Base-by-base conservation (phyloP, 2,329 filamentous ascomycete species). In the Clarireedia sp. region DNA sequence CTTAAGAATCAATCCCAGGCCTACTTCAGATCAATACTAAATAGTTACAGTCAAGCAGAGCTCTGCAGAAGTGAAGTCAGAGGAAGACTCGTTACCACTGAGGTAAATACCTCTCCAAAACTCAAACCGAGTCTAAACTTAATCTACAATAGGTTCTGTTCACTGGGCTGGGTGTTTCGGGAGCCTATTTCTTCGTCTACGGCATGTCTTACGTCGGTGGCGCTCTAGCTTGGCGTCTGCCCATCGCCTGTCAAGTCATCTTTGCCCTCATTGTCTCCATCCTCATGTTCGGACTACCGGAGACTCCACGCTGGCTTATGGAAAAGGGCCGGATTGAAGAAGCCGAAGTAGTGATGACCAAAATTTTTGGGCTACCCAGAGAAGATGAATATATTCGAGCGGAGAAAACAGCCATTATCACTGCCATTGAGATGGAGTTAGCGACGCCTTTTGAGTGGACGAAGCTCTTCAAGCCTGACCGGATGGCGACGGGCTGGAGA, bases 101-200 rank as follows among this genome's bases (percentile, higher is more conserved):
- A 43, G 21, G 29, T 33, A 33, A 33, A 33, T 33, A 5, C 29
- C 29, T 4, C 1, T 33, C 9, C 10, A 14, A 10, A 3, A 33
- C 12, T 33, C 10, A 5, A 12, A 33, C 9, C 29, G 10, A 33
- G 29, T 12, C 29, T 33, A 33, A 12, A 33, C 29, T 33, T 33
- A 33, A 33, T 12, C 9, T 33, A 3, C 12, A 33, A 2, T 33
- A 33, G 29, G 40, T 43, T 21, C 40, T 43, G 3, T 43, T 75
- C 33, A 74, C 73, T 0, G 75, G 75, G 38, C 65, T 77, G 6
- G 74, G 74, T 0, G 69, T 76, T 12, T 72, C 72, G 49, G 71
- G 77, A n/a, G 73, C 73, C 4, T 72, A 72, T 57, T 73, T 69
- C 69, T 60, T 70, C 0, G 72, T 73, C 41, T 74, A 69, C 51